These are phyloP conservation scores for Paracamarosporium sp. DNA, from an alignment of 2,329 filamentous ascomycete genomes.

Conservation along the genomic window DNA sequence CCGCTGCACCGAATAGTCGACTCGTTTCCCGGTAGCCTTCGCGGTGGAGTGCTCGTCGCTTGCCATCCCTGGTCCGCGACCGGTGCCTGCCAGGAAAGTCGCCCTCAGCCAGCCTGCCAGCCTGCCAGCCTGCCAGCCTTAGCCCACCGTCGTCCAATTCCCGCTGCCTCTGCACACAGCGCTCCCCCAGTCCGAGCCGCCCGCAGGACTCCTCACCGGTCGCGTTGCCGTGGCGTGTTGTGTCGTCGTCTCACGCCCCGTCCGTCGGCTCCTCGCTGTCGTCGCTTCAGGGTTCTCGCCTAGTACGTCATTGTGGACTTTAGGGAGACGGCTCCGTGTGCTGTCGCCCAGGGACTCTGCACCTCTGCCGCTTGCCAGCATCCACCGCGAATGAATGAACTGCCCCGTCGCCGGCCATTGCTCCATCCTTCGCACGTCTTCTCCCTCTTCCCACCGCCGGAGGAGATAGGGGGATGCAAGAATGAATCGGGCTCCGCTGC, in stretches of 20 bases:
- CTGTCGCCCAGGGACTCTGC: constrained; percentile 7
- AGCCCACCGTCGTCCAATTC: not conserved
- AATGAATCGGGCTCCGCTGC: constrained; percentile 35
- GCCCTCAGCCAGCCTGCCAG: not conserved
- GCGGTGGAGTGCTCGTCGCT: not conserved
- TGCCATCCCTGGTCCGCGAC: not conserved
- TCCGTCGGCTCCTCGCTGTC: not conserved
- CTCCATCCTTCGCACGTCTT: constrained; percentile 21
- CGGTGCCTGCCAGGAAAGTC: constrained; percentile 7
- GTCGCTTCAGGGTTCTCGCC: constrained; percentile 3
- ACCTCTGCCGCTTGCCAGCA: constrained; percentile 1
- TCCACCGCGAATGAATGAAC: constrained; percentile 16
- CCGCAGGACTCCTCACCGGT: not conserved
- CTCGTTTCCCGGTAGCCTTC: too few relatives aligned
- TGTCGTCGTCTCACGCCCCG: not conserved
- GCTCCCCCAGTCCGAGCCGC: not conserved
- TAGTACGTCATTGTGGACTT: constrained; percentile 21
- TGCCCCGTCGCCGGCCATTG: constrained; percentile 17
- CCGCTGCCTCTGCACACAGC: not conserved
- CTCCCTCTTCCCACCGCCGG: constrained; percentile 24
- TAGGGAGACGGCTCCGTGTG: not conserved
- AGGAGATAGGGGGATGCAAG: constrained; percentile 35
- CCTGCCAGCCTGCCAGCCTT: too few relatives aligned
- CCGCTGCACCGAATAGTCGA: too few relatives aligned
- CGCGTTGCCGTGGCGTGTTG: not conserved